phyloP scores from a whole-genome alignment of 257 asterid genomes.

The Petrea volubilis region DNA sequence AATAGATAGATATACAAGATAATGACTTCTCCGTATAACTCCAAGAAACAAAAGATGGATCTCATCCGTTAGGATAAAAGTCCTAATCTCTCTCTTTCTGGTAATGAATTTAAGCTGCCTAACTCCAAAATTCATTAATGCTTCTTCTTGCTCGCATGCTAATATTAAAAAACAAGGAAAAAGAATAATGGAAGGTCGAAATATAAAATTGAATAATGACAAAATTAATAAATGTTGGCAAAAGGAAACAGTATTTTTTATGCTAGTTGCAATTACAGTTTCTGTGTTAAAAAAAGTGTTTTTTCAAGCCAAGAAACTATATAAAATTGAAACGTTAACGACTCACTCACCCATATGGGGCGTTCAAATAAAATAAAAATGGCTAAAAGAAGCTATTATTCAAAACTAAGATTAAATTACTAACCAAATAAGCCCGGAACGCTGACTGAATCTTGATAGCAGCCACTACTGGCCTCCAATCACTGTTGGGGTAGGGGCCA shows the following conservation, averaged over 20 bases:
- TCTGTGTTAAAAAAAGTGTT: too few species aligned
- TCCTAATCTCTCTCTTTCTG: slow-evolving; percentile 1
- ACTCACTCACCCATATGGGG: too few species aligned
- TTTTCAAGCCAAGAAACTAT: too few species aligned
- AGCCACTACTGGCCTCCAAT: slow-evolving; percentile 60
- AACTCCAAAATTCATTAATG: slow-evolving; percentile 18
- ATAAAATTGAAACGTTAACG: too few species aligned
- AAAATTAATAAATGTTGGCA: background rate
- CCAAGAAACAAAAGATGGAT: slow-evolving; percentile 33
- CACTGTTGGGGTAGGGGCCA: slow-evolving; percentile 24
- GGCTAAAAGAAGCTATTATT: too few species aligned
- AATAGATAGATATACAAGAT: slow-evolving; percentile 18
- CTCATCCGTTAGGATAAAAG: slow-evolving; percentile 22
- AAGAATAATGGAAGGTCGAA: background rate
- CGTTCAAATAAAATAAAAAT: background rate
- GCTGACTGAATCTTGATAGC: slow-evolving; percentile 89
- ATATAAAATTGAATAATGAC: background rate
- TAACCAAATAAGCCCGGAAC: slow-evolving; percentile 90
- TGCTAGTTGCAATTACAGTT: too few species aligned
- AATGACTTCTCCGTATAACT: slow-evolving; percentile 21
- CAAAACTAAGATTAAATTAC: slow-evolving; percentile 16
- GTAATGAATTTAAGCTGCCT: slow-evolving; percentile 5
- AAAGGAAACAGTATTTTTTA: background rate
- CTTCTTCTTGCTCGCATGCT: background rate
- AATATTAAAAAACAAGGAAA: background rate